A percentile compares a stretch with the other conserved stretches of the same genome.
Conservation (phyloP, 192 early-diverging fungal species). For the Linnemannia elongata region DNA sequence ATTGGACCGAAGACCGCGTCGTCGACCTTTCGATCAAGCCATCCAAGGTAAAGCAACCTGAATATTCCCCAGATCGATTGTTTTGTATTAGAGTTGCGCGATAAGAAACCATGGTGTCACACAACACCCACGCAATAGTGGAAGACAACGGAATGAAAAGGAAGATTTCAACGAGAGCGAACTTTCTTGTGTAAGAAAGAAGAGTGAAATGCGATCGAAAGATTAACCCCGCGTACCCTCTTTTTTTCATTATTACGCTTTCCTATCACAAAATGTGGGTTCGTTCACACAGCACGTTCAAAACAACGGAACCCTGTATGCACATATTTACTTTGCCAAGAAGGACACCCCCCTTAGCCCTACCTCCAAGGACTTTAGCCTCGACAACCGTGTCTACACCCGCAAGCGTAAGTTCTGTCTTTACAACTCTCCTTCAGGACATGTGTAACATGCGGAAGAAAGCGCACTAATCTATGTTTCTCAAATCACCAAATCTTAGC, state of each 20-base stretch:
- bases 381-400: conserved; percentile 61
- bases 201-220: neutral
- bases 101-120: neutral
- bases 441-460: neutral
- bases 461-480: neutral
- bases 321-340: conserved; percentile 70
- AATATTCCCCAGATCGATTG: neutral
- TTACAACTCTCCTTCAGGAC: neutral
- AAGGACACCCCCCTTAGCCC: conserved; percentile 61
- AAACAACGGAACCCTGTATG: conserved; percentile 70
- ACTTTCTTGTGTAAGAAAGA: neutral
- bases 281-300: conserved; percentile 56
- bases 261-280: neutral
- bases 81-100: neutral
- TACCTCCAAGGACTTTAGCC: conserved; percentile 38
- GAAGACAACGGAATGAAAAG: conserved; percentile 3
- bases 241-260: conserved; percentile 7
- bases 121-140: neutral
- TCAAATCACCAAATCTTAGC: conserved; percentile 39
- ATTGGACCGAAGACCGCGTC: conserved; percentile 59
- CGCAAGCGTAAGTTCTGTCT: conserved; percentile 60
- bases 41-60: conserved; percentile 59
- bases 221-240: neutral
- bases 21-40: conserved; percentile 58
- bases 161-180: too few relatives aligned